A percentile compares a stretch with the other conserved stretches of the same genome.
Conservation (phyloP, 257 asterid species). For the Linaria vulgaris region DNA sequence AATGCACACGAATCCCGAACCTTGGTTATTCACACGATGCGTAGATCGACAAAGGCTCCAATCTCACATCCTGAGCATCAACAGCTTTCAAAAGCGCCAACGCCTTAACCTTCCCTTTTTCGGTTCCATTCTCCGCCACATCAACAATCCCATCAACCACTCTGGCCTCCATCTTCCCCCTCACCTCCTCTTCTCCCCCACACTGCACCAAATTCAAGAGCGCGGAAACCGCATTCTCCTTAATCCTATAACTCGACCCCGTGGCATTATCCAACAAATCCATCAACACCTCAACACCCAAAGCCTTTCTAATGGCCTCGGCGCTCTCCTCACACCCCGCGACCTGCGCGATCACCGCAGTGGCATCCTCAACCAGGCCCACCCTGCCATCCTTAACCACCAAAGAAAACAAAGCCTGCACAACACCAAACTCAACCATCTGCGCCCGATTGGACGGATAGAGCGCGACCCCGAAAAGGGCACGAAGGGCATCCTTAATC, state of each 20-base stretch:
- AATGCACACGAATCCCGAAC: slow-evolving; percentile 1
- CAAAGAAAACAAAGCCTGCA: slow-evolving; percentile 67
- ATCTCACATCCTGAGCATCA: slow-evolving; percentile 31
- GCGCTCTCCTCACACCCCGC: slow-evolving; percentile 91
- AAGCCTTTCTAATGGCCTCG: slow-evolving; percentile 65
- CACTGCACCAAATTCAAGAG: slow-evolving; percentile 74
- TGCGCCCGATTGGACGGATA: slow-evolving; percentile 70
- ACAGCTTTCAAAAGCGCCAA: slow-evolving; percentile 52
- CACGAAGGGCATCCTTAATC: slow-evolving; percentile 76
- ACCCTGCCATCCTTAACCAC: slow-evolving; percentile 67
- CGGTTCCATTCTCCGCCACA: slow-evolving; percentile 65
- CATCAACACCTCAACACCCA: slow-evolving; percentile 71
- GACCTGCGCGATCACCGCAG: slow-evolving; percentile 91
- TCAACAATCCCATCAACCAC: slow-evolving; percentile 76
- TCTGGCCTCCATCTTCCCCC: slow-evolving; percentile 51
- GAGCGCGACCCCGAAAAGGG: slow-evolving; percentile 73
- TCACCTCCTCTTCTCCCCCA: slow-evolving; percentile 66
- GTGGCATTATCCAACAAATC: slow-evolving; percentile 80
- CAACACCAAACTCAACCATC: slow-evolving; percentile 77
- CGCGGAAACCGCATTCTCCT: slow-evolving; percentile 79
- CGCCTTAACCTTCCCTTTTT: slow-evolving; percentile 73
- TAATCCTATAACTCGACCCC: slow-evolving; percentile 70
- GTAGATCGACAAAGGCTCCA: slow-evolving; percentile 29
- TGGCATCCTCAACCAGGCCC: slow-evolving; percentile 82
- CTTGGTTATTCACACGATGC: slow-evolving; percentile 36